phyloP scores from a whole-genome alignment of 148 eudicot species.

The Camellia lanceoleosa region DNA sequence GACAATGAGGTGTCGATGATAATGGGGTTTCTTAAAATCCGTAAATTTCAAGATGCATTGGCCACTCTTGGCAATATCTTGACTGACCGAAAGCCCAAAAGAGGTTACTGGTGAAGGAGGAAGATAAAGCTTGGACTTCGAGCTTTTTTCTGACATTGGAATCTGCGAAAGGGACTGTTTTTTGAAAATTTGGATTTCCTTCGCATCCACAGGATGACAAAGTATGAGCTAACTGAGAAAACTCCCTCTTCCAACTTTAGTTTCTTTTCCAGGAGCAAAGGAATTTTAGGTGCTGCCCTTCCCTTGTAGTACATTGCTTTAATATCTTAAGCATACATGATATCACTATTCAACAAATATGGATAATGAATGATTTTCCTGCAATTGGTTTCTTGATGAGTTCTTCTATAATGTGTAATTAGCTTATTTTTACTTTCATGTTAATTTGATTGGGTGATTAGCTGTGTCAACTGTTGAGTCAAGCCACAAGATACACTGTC shows the following conservation, averaged over 20 bases:
- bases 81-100: conserved; percentile 43
- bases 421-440: neutral
- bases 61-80: conserved; percentile 61
- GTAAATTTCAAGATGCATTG: conserved; percentile 83
- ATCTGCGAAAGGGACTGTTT: neutral
- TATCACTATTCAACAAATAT: neutral
- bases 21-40: conserved; percentile 76
- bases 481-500: neutral
- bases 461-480: neutral
- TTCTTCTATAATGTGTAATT: neutral
- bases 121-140: neutral
- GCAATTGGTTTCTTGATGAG: neutral
- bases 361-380: neutral
- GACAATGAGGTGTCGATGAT: conserved; percentile 68
- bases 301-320: neutral
- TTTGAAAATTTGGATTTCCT: neutral
- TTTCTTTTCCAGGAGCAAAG: neutral
- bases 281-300: neutral
- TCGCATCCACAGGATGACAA: neutral
- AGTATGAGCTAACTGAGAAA: neutral
- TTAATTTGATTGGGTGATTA: neutral
- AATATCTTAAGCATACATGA: neutral
- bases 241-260: neutral
- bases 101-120: conserved; percentile 35
- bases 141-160: neutral